Percentiles rank a stretch among this genome's conserved stretches.
These are phyloP conservation scores for Leccinum arenicola DNA, from an alignment of 768 basidiomycete genomes.

Conservation along the genomic window DNA sequence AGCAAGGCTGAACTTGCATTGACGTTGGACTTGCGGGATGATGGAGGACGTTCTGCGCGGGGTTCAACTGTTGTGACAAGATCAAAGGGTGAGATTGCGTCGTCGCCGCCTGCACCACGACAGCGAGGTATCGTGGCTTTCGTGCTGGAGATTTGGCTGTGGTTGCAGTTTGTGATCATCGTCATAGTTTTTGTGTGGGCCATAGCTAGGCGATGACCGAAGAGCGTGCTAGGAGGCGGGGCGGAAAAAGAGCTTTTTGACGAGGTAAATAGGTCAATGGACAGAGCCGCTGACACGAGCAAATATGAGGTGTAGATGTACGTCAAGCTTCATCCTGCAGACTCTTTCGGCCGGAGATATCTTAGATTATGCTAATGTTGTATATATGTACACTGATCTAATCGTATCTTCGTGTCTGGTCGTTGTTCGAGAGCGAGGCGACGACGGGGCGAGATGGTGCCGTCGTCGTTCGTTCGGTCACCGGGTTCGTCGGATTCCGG, in stretches of 20 bases:
- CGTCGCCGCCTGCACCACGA: constrained; percentile 18
- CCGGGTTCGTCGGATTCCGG: no score
- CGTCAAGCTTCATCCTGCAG: not conserved
- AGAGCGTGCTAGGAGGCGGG: constrained; percentile 55
- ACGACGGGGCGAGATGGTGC: no score
- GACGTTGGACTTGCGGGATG: constrained; percentile 13
- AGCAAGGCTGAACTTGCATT: constrained; percentile 13
- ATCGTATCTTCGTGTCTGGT: constrained; percentile 5
- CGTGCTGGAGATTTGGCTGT: constrained; percentile 76
- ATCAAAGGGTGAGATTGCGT: constrained; percentile 9
- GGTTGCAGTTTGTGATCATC: constrained; percentile 78
- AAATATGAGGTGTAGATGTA: constrained; percentile 9
- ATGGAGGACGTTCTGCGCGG: constrained; percentile 2
- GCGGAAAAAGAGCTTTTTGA: constrained; percentile 23
- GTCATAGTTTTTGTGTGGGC: constrained; percentile 76
- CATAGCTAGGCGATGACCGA: constrained; percentile 76
- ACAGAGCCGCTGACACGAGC: no score
- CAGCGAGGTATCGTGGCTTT: constrained; percentile 39
- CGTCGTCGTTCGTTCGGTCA: no score
- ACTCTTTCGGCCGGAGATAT: constrained; percentile 12
- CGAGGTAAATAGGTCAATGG: constrained; percentile 1
- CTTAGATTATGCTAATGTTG: constrained; percentile 23
- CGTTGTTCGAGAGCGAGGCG: no score
- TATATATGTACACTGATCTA: constrained; percentile 19
- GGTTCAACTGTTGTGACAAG: not conserved